phyloP scores from a whole-genome alignment of 306 rosid genomes.

The Comarum palustre region DNA sequence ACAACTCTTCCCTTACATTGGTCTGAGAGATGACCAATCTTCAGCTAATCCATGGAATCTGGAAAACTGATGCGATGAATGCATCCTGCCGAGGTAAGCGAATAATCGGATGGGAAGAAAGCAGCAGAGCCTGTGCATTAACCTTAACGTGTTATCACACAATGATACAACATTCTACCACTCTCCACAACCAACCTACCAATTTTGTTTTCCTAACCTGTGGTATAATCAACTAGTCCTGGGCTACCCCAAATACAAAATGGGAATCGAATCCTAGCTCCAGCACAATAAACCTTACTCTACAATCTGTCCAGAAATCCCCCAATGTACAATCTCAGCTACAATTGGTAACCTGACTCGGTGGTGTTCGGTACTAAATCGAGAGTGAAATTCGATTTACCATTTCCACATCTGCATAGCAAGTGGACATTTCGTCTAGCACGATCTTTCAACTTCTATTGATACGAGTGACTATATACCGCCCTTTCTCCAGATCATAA shows the following conservation, averaged over 20 bases:
- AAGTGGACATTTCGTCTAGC: slow-evolving; percentile 12
- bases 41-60: not conserved
- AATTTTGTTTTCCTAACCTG: slow-evolving; percentile 20
- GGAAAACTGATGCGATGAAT: slow-evolving; percentile 6
- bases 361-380: slow-evolving; percentile 17
- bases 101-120: not conserved
- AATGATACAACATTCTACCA: not conserved
- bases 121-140: not conserved
- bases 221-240: slow-evolving; percentile 21
- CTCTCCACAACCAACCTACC: not conserved
- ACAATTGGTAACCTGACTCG: not conserved
- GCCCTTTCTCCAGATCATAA: slow-evolving; percentile 85
- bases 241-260: slow-evolving; percentile 35
- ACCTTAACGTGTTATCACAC: slow-evolving; percentile 14
- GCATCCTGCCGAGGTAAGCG: not conserved
- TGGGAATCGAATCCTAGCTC: slow-evolving; percentile 32
- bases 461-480: slow-evolving; percentile 70
- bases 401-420: slow-evolving; percentile 26
- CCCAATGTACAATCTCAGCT: slow-evolving; percentile 26
- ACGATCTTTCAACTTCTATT: slow-evolving; percentile 40
- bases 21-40: not conserved
- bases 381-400: slow-evolving; percentile 14
- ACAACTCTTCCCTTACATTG: not conserved
- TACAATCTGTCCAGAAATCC: slow-evolving; percentile 36
- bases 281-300: slow-evolving; percentile 20